phyloP scores from a whole-genome alignment of 2,329 filamentous ascomycete genomes.

The Trichoderma citrinoviride region DNA sequence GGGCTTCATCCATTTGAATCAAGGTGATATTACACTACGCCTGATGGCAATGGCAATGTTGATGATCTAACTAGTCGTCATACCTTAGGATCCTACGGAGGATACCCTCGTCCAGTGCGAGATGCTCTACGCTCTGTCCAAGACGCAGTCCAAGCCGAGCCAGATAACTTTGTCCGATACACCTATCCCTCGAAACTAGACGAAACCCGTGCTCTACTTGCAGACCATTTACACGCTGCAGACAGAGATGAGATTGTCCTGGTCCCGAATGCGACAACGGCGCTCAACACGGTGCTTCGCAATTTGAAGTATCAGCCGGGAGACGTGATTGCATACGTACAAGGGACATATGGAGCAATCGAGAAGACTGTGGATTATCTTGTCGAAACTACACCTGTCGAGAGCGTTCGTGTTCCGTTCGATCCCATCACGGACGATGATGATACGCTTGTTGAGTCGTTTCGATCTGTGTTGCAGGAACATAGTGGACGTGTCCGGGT shows the following conservation, averaged over 20 bases:
- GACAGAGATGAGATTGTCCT: slow-evolving; percentile 9
- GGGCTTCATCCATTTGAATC: slow-evolving; percentile 11
- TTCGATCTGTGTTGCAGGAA: slow-evolving; percentile 8
- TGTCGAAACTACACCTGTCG: slow-evolving; percentile 10
- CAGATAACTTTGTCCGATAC: slow-evolving; percentile 12
- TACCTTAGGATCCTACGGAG: background rate
- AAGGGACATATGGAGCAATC: slow-evolving; percentile 14
- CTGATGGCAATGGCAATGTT: background rate
- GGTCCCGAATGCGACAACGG: slow-evolving; percentile 1
- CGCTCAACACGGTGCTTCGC: slow-evolving; percentile 15
- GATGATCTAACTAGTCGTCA: background rate
- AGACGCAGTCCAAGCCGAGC: slow-evolving; percentile 5
- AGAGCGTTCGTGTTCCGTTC: slow-evolving; percentile 6
- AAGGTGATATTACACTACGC: background rate
- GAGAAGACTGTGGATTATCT: slow-evolving; percentile 19
- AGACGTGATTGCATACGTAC: slow-evolving; percentile 8
- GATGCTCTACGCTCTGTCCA: slow-evolving; percentile 12
- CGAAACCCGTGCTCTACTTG: background rate
- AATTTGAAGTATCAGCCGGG: slow-evolving; percentile 8
- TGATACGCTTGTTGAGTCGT: slow-evolving; percentile 2
- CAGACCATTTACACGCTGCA: background rate
- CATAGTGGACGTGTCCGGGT: slow-evolving; percentile 3
- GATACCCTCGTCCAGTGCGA: slow-evolving; percentile 3
- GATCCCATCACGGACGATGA: slow-evolving; percentile 8
- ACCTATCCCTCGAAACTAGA: background rate